A percentile compares a stretch with the other conserved stretches of the same genome.
These are phyloP conservation scores for Lepidopterella palustris DNA, from an alignment of 495 filamentous ascomycete genomes.

Conservation along the genomic window DNA sequence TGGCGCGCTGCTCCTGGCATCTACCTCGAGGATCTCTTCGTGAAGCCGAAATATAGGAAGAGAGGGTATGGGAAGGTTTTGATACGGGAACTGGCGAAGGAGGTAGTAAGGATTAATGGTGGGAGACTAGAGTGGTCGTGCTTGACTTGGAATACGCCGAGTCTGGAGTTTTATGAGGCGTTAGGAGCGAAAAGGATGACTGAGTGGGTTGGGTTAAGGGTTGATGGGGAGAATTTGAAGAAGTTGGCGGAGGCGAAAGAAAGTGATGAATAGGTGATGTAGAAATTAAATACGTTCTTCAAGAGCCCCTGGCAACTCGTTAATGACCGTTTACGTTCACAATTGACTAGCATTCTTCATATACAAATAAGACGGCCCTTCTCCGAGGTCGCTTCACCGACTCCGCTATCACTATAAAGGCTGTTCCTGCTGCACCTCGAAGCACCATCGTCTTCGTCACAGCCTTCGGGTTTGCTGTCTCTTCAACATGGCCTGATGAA, in stretches of 20 bases:
- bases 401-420: no score
- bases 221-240: slow-evolving; percentile 63
- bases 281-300: background rate
- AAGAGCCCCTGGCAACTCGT: background rate
- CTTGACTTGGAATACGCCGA: slow-evolving; percentile 84
- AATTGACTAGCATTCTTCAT: no score
- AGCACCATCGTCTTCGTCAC: no score
- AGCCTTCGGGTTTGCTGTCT: no score
- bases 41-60: slow-evolving; percentile 61
- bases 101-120: slow-evolving; percentile 64
- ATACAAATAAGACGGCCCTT: no score
- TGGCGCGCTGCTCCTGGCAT: slow-evolving; percentile 84
- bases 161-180: slow-evolving; percentile 77
- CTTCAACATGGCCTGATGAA: no score
- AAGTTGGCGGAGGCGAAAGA: slow-evolving; percentile 15
- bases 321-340: background rate
- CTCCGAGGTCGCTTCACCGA: no score
- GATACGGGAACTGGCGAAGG: slow-evolving; percentile 67
- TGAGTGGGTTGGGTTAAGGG: slow-evolving; percentile 89
- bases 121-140: slow-evolving; percentile 87
- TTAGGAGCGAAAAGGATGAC: slow-evolving; percentile 75
- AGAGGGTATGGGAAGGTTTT: slow-evolving; percentile 73
- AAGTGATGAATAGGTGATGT: background rate
- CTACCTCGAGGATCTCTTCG: slow-evolving; percentile 90
- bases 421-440: no score